phyloP scores from a whole-genome alignment of 1,284 basidiomycete genomes.

The Blastosporella zonata region DNA sequence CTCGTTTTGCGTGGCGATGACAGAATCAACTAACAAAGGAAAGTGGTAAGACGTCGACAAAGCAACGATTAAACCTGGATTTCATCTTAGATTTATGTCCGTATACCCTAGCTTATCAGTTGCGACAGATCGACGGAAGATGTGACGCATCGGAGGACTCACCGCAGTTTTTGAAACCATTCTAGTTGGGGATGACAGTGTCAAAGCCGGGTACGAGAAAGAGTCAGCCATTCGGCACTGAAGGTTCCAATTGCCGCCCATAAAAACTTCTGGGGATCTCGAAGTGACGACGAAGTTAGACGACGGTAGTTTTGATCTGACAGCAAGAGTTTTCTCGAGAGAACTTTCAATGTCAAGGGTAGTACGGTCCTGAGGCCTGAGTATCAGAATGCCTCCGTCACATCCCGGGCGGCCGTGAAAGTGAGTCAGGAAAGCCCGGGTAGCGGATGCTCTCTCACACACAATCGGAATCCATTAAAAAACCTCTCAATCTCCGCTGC shows the following conservation, averaged over 20 bases:
- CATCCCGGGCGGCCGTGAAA: not conserved
- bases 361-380: not conserved
- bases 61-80: not conserved
- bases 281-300: not conserved
- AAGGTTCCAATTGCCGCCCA: not conserved
- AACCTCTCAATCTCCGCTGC: not conserved
- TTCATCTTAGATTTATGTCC: constrained; percentile 7
- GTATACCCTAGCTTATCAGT: constrained; percentile 1
- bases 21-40: not conserved
- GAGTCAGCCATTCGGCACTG: not conserved
- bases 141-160: not conserved
- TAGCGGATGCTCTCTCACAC: not conserved
- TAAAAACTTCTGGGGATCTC: not conserved
- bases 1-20: not conserved
- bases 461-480: not conserved
- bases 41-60: not conserved
- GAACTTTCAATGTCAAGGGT: not conserved
- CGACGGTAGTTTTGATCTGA: not conserved
- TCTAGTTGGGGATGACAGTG: not conserved
- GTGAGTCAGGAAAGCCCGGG: not conserved
- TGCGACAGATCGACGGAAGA: not conserved
- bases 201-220: not conserved
- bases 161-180: not conserved
- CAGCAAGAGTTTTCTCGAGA: not conserved
- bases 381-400: not conserved